Conservation (phyloP, 768 basidiomycete species). For the Phlegmacium glaucopus region DNA sequence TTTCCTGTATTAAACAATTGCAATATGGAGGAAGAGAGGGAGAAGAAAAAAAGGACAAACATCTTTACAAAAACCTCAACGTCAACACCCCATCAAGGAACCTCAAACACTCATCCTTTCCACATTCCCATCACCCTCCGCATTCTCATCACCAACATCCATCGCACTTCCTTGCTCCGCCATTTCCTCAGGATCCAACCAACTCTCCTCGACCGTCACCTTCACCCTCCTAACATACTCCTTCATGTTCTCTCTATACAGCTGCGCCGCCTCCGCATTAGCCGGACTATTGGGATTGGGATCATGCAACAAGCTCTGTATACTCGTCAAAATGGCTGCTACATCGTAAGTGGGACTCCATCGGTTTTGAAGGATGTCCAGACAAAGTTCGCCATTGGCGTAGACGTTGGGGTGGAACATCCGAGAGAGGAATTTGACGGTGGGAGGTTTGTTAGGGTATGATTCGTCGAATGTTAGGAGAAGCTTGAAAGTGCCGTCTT, state of each 20-base stretch:
- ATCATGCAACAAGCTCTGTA: constrained; percentile 94
- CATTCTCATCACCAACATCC: background rate
- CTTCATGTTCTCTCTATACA: constrained; percentile 98
- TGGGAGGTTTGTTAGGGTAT: constrained; percentile 98
- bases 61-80: too few species aligned
- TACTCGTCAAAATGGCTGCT: constrained; percentile 94
- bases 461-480: constrained; percentile 94
- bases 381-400: constrained; percentile 95
- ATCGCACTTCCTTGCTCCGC: constrained; percentile 17
- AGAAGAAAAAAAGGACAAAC: too few species aligned
- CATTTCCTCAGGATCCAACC: constrained; percentile 83
- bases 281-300: constrained; percentile 98
- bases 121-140: background rate
- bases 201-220: constrained; percentile 91
- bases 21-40: too few species aligned
- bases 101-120: background rate
- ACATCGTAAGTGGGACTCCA: constrained; percentile 99
- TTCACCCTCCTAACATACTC: constrained; percentile 94
- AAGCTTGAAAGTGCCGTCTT: constrained; percentile 98
- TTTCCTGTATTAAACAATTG: too few species aligned
- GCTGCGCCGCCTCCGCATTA: constrained; percentile 95
- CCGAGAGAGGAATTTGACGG: constrained; percentile 92
- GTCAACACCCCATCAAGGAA: too few species aligned
- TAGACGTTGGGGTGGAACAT: constrained; percentile 99
- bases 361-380: constrained; percentile 97